These are phyloP conservation scores for Quercus rubra DNA, from an alignment of 306 rosid genomes.

Conservation along the genomic window DNA sequence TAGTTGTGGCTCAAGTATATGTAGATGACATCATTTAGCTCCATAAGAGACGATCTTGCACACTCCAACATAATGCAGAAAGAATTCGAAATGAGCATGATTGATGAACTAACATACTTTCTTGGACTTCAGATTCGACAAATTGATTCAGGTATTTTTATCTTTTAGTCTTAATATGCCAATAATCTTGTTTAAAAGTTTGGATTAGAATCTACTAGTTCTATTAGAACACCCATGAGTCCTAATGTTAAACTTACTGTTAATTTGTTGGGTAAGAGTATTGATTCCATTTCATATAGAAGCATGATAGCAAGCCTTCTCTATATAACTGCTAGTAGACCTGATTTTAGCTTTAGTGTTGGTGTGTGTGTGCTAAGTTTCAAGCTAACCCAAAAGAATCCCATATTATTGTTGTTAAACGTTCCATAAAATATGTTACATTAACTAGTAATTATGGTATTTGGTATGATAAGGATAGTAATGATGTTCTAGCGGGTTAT, in stretches of 20 bases:
- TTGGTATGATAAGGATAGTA: no score
- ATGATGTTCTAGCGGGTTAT: no score
- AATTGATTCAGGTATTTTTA: background rate
- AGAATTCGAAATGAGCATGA: conserved; percentile 2
- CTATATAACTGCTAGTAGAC: background rate
- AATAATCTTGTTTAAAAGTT: background rate
- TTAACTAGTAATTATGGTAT: no score
- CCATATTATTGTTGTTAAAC: background rate
- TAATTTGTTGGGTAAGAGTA: no score
- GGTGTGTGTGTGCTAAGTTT: background rate
- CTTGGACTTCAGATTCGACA: background rate
- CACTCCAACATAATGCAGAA: background rate
- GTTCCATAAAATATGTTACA: background rate
- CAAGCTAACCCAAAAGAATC: background rate
- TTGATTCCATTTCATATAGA: no score
- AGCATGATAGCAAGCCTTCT: background rate
- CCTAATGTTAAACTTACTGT: background rate
- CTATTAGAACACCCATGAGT: background rate
- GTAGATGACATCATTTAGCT: background rate
- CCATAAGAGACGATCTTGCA: background rate
- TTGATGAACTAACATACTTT: background rate
- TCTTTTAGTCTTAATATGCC: background rate
- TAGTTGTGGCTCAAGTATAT: background rate
- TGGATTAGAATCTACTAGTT: background rate
- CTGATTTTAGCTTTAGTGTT: background rate